Evolutionary conservation across 345 rosid genomes (phyloP), one percentile per base, ranked within the genome.

Genomic region (Balakata baccata): DNA sequence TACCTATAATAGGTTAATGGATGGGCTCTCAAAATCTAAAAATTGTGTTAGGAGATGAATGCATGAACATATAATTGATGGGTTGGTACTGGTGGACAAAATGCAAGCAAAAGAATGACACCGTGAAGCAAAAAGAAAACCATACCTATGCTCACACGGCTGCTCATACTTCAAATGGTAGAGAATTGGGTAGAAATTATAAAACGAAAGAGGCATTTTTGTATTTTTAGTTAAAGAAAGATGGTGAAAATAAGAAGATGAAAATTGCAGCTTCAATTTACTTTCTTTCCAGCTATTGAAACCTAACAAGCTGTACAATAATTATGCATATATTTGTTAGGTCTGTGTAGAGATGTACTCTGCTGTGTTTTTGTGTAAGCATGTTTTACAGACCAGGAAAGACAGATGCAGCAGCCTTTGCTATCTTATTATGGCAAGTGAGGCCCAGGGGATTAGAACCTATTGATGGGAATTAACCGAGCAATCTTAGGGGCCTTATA

Each of bases 181-280:
- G 87, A 79, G 80, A 89, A 45, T 41, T 89, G 73, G 94, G 97
- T 12, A 89, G 94, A 83, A 94, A 29, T 29, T 10, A 43, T 1
- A 51, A 88, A 77, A 96, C 96, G 0, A 94, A 96, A 51, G 97
- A 92, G 74, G 96, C 93, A 25, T 94, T 90, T 59, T 66, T 92
- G 74, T 89, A 92, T 3, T 90, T 92, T 97, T 89, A 74, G 83
- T 89, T 73, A 82, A 88, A 73, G 90, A 90, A 73, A 84, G 96
- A 70, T 81, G 74, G 78, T 56, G 77, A 78, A 41, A 78, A 41
- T 66, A 47, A 58, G 76, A 78, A 58, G 77, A 64, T 14, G 85
- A 74, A 53, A 78, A 63, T 17, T 22, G 83, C 13, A 66, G 74
- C 46, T 64, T 83, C 2, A 85, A 79, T 75, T 82, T 75, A 50